Conservation (phyloP, 345 rosid genomes). For the Psidium guajava region DNA sequence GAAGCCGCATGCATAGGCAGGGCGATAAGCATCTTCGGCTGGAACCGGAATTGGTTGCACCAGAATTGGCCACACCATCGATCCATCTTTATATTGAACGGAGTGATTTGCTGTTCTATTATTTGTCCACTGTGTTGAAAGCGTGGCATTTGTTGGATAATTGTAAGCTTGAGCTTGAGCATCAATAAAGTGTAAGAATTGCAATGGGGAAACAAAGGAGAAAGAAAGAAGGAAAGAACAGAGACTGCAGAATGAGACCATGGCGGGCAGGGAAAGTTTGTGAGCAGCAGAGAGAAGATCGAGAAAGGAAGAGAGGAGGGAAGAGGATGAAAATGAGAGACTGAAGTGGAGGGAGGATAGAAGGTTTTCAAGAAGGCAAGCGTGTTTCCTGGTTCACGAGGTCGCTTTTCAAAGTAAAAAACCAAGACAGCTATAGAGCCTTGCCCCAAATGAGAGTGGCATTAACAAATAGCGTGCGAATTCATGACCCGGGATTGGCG, state of each 20-base stretch:
- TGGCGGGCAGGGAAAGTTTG: too few relatives aligned
- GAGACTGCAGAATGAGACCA: too few relatives aligned
- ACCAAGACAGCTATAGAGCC: neutral
- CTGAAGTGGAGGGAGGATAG: neutral
- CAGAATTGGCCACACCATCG: neutral
- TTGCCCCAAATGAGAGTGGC: neutral
- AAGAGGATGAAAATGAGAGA: neutral
- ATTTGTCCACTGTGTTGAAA: neutral
- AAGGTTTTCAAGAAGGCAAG: too few relatives aligned
- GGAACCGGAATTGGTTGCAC: too few relatives aligned
- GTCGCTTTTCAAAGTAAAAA: neutral
- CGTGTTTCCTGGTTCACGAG: neutral
- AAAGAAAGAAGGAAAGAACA: too few relatives aligned
- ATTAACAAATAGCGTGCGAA: neutral
- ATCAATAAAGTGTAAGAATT: neutral
- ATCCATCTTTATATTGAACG: neutral
- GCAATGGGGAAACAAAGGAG: too few relatives aligned
- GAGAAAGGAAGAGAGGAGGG: too few relatives aligned
- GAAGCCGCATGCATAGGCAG: neutral
- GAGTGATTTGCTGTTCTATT: neutral
- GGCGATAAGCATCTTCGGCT: neutral
- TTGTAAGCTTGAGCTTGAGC: neutral
- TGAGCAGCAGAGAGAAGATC: too few relatives aligned
- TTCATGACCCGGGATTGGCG: neutral
- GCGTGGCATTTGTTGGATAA: neutral